Base-by-base conservation (phyloP, 371 early-diverging fungal genomes). In the Haplosporangium sp. region DNA sequence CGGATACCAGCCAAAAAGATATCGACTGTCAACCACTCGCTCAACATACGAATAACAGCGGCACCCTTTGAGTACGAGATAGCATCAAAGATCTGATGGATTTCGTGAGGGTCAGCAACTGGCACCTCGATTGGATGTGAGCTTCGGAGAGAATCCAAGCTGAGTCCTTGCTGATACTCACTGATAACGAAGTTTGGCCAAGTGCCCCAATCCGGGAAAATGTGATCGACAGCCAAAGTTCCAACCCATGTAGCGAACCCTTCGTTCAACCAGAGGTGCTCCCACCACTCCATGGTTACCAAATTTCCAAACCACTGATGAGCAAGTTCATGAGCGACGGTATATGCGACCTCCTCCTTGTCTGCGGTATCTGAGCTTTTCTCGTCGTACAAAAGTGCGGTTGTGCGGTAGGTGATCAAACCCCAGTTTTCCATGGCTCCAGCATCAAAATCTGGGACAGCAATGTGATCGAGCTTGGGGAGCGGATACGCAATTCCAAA, bases 251-350 rank as follows among this genome's bases (percentile, higher is more conserved):
- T 97, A 37, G 97, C 99, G 86, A 97, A 99, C 20, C 98, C 98
- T 86, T 99, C 99, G 84, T 98, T 97, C 53, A 98, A 87, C 97
- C 97, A 98, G 52, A 98, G 88, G 71, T 97, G 94, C 74, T 88
- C 87, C 98, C 97, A 98, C 84, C 84, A 86, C 62, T 84, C 82
- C 92, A 93, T 92, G 37, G 96, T 97, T 17, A 96, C 97, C 66
- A 97, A 85, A 85, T 99, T 97, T 44, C 99, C 99, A 85, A 99
- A 98, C 95, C 97, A 97, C 63, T 96, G 96, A 84, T 97, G 98
- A 4, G 96, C 97, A 34, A 98, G 85, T 88, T 99, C 99, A 84
- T 98, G 99, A 58, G 93, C 91, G 5, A 97, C 95, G 35, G 93
- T 92, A 63, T 92, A 93, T 0, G 96, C 96, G 48, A 96, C 89